Base-by-base conservation (phyloP, 805 yeast genomes). In the Torulaspora maleeae region DNA sequence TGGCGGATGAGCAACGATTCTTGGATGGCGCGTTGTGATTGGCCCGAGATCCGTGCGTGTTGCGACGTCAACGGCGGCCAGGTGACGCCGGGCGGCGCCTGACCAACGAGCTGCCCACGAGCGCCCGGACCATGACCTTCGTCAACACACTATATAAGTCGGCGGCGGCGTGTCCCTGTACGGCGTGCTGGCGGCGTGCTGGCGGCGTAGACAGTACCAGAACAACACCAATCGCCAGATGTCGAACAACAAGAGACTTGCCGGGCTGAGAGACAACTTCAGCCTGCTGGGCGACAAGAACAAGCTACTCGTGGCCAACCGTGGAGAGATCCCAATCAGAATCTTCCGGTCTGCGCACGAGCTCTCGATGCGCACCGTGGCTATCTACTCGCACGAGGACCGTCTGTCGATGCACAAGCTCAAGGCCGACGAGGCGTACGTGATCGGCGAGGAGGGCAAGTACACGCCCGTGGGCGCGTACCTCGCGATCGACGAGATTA, bases 271-370 rank as follows among this genome's bases (percentile, higher is more conserved):
- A 46, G 66, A 63, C 54, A 59, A 59, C 43, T 58, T 59, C 50
- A 55, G 56, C 48, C 58, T 72, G 9, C 51, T 70, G 44, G 74
- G 75, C 32, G 62, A 64, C 43, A 61, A 68, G 41, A 69, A 67
- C 67, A 80, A 81, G 73, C 78, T 85, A 61, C 71, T 86, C 51
- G 93, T 86, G 33, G 91, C 91, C 53, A 84, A 83, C 72, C 74
- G 93, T 71, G 93, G 91, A 58, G 91, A 85, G 67, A 84, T 84
- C 58, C 91, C 91, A 36, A 82, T 83, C 61, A 72, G 93, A 70
- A 90, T 91, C 66, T 91, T 91, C 71, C 80, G 99, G 71, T 83
- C 97, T 29, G 99, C 99, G 50, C 99, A 93, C 71, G 99, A 91
- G 70, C 75, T 91, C 61, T 85, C 95, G 17, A 87, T 93, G 95